These are phyloP conservation scores for Ceratocystis ficicola DNA, from an alignment of 2,329 filamentous ascomycete genomes.

Conservation along the genomic window DNA sequence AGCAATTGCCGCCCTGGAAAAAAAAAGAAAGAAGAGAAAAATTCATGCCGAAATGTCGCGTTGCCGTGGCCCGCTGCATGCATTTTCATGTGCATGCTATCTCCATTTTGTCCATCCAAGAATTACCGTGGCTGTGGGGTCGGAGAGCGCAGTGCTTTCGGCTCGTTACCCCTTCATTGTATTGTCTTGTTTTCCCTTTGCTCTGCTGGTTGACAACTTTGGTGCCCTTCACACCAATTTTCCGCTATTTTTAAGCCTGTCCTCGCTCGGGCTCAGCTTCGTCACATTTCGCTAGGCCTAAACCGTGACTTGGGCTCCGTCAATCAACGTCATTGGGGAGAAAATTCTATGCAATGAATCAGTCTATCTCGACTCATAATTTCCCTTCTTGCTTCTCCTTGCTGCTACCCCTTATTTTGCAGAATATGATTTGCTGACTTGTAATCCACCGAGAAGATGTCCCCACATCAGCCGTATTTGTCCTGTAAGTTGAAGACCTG, in stretches of 20 bases:
- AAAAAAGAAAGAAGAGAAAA: background rate
- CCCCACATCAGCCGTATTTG: constrained; percentile 34
- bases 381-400: background rate
- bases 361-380: background rate
- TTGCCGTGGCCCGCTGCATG: background rate
- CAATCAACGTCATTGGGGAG: background rate
- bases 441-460: constrained; percentile 25
- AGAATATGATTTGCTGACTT: constrained; percentile 9
- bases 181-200: background rate
- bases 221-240: background rate
- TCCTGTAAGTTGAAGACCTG: constrained; percentile 32
- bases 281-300: background rate
- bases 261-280: background rate
- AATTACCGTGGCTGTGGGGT: background rate
- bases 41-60: background rate
- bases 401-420: background rate
- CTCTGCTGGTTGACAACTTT: background rate
- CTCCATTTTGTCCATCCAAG: background rate
- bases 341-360: background rate
- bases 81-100: background rate
- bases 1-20: background rate
- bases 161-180: background rate
- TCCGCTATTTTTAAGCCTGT: background rate
- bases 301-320: background rate
- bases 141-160: background rate